Evolutionary conservation across 805 yeast species (phyloP), one percentile per base, ranked within the genome.

Genomic region (Sugiyamaella chiloensis): DNA sequence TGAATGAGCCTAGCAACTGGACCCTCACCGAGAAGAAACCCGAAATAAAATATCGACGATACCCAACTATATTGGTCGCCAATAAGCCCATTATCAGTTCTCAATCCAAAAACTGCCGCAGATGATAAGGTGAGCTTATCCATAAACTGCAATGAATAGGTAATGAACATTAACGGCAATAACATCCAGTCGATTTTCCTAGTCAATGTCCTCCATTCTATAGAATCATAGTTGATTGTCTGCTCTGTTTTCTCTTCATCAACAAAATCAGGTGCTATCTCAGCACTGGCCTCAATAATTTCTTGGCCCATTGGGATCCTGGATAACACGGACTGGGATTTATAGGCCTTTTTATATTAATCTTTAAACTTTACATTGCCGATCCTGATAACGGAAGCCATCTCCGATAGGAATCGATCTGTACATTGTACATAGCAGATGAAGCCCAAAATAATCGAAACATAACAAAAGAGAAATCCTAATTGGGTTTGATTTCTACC

Each of bases 91-190:
- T 70, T 61, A 47, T 71, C 80, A 11, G 54, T 62, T 54, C 67
- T 65, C 44, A 74, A 62, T 31, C 79, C 81, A 69, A 74, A 67
- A 30, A 78, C 72, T 11, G 81, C 73, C 1, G 81, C 78, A 40
- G 72, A 76, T 17, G 78, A 68, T 35, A 70, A 71, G 1, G 83
- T 65, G 12, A 69, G 62, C 60, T 81, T 81, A 61, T 81, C 87
- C 21, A 54, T 44, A 27, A 44, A 48, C 42, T 39, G 46, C 41
- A 53, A 46, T 2, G 42, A 37, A 42, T 53, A 53, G 23, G 51
- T 45, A 9, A 53, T 49, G 11, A 39, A 17, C 12, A 53, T 42
- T 19, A 31, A 48, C 3, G 57, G 57, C 35, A 53, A 36, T n/a
- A 53, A 42, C 9, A 19, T 19, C 21, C 32, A 34, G 29, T 53